A percentile compares a stretch with the other conserved stretches of the same genome.
phyloP scores from a whole-genome alignment of 1,284 basidiomycete genomes.

The Moesziomyces aphidis region DNA sequence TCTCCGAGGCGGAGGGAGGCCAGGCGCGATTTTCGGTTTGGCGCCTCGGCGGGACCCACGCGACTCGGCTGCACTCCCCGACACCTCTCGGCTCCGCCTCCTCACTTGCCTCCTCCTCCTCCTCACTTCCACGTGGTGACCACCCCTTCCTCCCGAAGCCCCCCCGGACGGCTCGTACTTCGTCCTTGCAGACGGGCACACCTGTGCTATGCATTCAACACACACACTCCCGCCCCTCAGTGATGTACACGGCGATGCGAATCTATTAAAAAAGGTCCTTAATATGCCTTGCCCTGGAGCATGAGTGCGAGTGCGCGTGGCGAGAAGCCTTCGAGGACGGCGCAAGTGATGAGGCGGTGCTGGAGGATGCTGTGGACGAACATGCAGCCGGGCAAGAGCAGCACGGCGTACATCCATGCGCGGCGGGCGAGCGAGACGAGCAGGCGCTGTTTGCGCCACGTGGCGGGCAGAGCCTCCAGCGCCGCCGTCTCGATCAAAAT shows the following conservation, averaged over 20 bases:
- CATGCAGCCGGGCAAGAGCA: slow-evolving; percentile 19
- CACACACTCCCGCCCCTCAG: no score
- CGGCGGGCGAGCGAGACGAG: slow-evolving; percentile 6
- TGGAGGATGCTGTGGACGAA: slow-evolving; percentile 35
- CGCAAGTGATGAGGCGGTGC: slow-evolving; percentile 26
- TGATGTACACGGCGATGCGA: no score
- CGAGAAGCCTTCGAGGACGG: slow-evolving; percentile 30
- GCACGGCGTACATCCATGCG: slow-evolving; percentile 29
- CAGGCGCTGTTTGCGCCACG: slow-evolving; percentile 21
- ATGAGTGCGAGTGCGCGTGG: slow-evolving; percentile 13
- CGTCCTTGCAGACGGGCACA: no score
- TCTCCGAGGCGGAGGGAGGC: no score
- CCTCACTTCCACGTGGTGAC: not conserved
- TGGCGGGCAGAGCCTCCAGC: slow-evolving; percentile 16
- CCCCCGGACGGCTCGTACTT: no score
- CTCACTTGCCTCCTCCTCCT: not conserved
- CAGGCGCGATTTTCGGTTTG: no score
- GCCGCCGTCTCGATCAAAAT: slow-evolving; percentile 24
- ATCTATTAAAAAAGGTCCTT: not conserved
- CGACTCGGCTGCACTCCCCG: not conserved
- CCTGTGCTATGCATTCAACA: not conserved
- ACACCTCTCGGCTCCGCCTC: not conserved
- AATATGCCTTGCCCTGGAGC: slow-evolving; percentile 30
- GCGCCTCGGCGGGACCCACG: not conserved
- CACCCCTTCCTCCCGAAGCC: not conserved